Base-by-base conservation (phyloP, 1,284 basidiomycete genomes). In the Malassezia equina region DNA sequence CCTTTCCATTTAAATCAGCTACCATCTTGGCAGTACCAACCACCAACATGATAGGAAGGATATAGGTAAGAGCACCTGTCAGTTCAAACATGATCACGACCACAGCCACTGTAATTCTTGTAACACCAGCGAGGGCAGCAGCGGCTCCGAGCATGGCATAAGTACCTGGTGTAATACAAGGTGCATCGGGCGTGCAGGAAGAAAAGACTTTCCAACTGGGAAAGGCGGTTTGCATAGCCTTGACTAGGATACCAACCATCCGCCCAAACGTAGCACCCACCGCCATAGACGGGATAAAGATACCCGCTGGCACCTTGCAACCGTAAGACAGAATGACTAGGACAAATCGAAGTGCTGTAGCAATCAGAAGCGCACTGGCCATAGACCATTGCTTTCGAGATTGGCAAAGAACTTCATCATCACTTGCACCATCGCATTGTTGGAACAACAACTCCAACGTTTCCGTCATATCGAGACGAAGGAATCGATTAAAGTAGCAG, bases 71-170 rank as follows among this genome's bases (percentile, higher is more conserved):
- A 1, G 94, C 93, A 8, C 94, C 94, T 1, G 94, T 99, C n/a
- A 99, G 80, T 73, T 99, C 94, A 75, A 96, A 96, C 91, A 98
- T 98, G 77, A 99, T 95, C 51, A 98, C 94, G 1, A 96, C 94
- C 2, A 99, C 90, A 0, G 91, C 90, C 21, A 98, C 89, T 0
- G 94, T 98, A 60, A 96, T 88, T 60, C 91, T 82, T 80, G 95
- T 98, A 50, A 99, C 84, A 24, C 94, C 94, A 31, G 59, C 58
- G 17, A 66, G 57, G 1, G 63, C 59, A 21, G 51, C 63, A 6
- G 65, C 64, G 6, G 62, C 62, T 27, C 64, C 58, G 29, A 62
- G 54, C 56, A 63, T 52, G n/a, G 60, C 47, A 44, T 51, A 65
- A 36, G 93, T 98, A 12, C 94, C 94, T 0, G 94, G 94, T 0